Evolutionary conservation across 1,284 basidiomycete genomes (phyloP), one percentile per base, ranked within the genome.

Genomic region (Ustilago crameri): DNA sequence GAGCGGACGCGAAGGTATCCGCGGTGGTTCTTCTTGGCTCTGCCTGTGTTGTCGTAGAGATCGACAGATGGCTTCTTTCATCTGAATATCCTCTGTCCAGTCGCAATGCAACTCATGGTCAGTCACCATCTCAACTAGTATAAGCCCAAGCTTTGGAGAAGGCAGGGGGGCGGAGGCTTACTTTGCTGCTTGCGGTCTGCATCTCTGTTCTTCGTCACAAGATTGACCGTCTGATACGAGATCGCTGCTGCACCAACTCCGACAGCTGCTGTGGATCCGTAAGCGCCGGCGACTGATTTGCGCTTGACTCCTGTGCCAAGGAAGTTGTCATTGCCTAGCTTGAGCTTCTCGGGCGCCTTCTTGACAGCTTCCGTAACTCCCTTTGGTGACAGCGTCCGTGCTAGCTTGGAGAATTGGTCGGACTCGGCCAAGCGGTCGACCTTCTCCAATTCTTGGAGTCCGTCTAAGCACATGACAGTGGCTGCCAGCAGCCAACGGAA

Each of bases 231-330:
- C 32, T 71, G 62, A n/a, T 71, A 71, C 15, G 40, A 35, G 22
- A 71, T 58, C 2, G 68, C 62, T 7, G 43, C 62, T 5, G 44
- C 68, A n/a, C 68, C 68, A 18, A 61, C 40, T 3, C 10, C 32
- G 2, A 65, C 68, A 3, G 50, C 68, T 1, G 45, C 62, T 2
- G 53, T 40, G n/a, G 54, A 56, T 4, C 57, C 53, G 22, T 71
- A 71, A 1, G 46, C 53, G 4, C 62, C 62, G 0, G 58, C 58
- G 8, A 71, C 37, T 2, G 57, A 57, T 24, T 71, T 71, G n/a
- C 68, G 57, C 38, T 54, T 65, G 10, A 62, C 17, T 1, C 68
- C 68, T 0, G 49, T 38, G 2, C 54, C 53, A 3, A 71, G 47
- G 22, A 65, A 71, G 24, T 71, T 37, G 27, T 71, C 45, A 2